Conservation (phyloP, 2,329 filamentous ascomycete genomes). For the Nemania sp. region DNA sequence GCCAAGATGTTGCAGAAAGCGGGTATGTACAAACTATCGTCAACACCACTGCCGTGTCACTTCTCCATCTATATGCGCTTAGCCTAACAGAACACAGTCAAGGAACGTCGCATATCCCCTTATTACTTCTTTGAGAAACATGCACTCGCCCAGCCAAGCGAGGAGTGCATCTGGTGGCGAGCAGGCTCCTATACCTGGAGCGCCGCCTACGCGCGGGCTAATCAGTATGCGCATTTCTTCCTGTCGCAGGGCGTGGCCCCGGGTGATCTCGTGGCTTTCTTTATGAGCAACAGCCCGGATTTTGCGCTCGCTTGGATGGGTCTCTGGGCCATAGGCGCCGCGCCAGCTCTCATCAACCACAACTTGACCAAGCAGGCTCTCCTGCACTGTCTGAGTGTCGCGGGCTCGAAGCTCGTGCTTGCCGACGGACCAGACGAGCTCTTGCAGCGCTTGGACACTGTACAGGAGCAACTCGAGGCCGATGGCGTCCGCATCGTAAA, state of each 20-base stretch:
- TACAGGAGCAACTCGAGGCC: slow-evolving; percentile 54
- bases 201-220: slow-evolving; percentile 57
- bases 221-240: slow-evolving; percentile 66
- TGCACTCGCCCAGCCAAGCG: slow-evolving; percentile 54
- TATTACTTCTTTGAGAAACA: slow-evolving; percentile 69
- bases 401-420: slow-evolving; percentile 58
- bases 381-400: slow-evolving; percentile 66
- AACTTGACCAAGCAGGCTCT: slow-evolving; percentile 66
- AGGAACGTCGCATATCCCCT: slow-evolving; percentile 57
- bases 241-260: slow-evolving; percentile 59
- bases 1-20: slow-evolving; percentile 52
- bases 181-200: slow-evolving; percentile 61
- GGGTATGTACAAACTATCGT: slow-evolving; percentile 42
- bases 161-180: slow-evolving; percentile 69
- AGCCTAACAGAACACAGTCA: slow-evolving; percentile 41
- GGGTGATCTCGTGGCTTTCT: slow-evolving; percentile 65
- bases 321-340: slow-evolving; percentile 66
- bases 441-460: slow-evolving; percentile 59
- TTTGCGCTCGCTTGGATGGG: slow-evolving; percentile 69
- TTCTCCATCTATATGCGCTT: background rate
- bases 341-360: slow-evolving; percentile 72
- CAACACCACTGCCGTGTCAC: background rate
- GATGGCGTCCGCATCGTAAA: slow-evolving; percentile 58
- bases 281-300: slow-evolving; percentile 68
- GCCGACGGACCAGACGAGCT: slow-evolving; percentile 61